These are phyloP conservation scores for Apiospora kogelbergensis DNA, from an alignment of 2,329 filamentous ascomycete genomes.

Conservation along the genomic window DNA sequence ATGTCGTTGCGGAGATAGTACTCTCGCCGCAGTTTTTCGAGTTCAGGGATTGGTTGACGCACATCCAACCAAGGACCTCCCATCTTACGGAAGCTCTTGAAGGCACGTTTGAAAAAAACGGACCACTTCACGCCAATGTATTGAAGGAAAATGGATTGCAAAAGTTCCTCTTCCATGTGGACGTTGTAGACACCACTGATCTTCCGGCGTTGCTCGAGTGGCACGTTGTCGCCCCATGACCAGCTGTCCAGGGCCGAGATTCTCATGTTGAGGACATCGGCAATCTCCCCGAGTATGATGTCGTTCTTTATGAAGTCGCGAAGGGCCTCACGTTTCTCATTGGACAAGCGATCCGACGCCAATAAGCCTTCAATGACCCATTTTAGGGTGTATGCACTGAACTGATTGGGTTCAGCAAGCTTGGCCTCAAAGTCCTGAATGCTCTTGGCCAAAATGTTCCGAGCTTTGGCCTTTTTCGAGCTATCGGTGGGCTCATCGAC, in stretches of 20 bases:
- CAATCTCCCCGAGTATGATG: slow-evolving; percentile 46
- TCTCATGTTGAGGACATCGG: slow-evolving; percentile 54
- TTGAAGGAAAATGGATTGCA: slow-evolving; percentile 52
- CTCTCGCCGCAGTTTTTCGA: slow-evolving; percentile 27
- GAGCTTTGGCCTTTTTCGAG: slow-evolving; percentile 22
- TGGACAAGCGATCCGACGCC: slow-evolving; percentile 42
- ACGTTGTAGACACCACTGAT: slow-evolving; percentile 49
- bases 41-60: slow-evolving; percentile 2
- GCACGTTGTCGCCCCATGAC: slow-evolving; percentile 45
- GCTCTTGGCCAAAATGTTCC: slow-evolving; percentile 10
- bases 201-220: slow-evolving; percentile 44
- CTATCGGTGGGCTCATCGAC: slow-evolving; percentile 26
- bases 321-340: slow-evolving; percentile 42
- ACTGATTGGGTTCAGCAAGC: slow-evolving; percentile 32
- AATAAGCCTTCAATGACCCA: slow-evolving; percentile 44
- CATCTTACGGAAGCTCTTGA: slow-evolving; percentile 32
- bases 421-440: slow-evolving; percentile 32
- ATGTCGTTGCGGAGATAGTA: slow-evolving; percentile 38
- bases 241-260: slow-evolving; percentile 43
- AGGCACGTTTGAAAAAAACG: slow-evolving; percentile 39
- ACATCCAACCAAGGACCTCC: slow-evolving; percentile 35
- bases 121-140: slow-evolving; percentile 50
- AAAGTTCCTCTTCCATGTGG: slow-evolving; percentile 52
- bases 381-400: slow-evolving; percentile 33
- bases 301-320: slow-evolving; percentile 42